Evolutionary conservation across 108 stramenopile species (phyloP), one percentile per base, ranked within the genome.

Genomic region (Pseudonitzschia multiseries): DNA sequence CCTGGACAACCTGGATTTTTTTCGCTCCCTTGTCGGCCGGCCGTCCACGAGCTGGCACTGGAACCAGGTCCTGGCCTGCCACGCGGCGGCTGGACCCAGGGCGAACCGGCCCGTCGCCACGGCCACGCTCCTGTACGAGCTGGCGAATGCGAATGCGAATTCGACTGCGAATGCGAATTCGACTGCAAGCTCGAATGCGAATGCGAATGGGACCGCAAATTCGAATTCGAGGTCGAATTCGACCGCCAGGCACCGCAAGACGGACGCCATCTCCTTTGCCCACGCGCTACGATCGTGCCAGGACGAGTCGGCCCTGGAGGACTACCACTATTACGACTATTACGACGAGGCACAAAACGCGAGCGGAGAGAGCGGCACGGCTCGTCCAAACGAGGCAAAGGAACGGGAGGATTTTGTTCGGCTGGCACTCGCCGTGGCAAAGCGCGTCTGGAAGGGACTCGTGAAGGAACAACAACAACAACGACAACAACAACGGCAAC

Each of bases 11-110:
- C 52, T 17, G 68, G 73, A 72, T 31, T 68, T 22, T 28, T 73
- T 8, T 71, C 70, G 28, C 18, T 36, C 36, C 4, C 36, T 36
- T 6, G 51, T 69, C 57, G 64, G 64, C 22, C 41, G 65, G 0
- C 51, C 41, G 63, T 72, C 72, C 1, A 62, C 59, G 8, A 42
- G 44, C 33, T 10, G 60, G 67, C 78, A 79, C 43, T 79, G 78
- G 78, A 79, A 79, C 62, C 70, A 79, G 24, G 78, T 79, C 32
- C 36, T 79, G 33, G 59, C 52, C 53, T 72, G 71, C 26, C 69
- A 68, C 28, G 71, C 78, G 0, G 69, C 73, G 56, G 56, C 71
- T 2, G 48, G 9, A 20, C 36, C 52, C 2, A 56, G 59, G 26
- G 50, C 68, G 9, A 69, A 69, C 10, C 66, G 78, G 14, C 68